Base-by-base conservation (phyloP, 2,329 filamentous ascomycete species). In the Didymella pomorum region DNA sequence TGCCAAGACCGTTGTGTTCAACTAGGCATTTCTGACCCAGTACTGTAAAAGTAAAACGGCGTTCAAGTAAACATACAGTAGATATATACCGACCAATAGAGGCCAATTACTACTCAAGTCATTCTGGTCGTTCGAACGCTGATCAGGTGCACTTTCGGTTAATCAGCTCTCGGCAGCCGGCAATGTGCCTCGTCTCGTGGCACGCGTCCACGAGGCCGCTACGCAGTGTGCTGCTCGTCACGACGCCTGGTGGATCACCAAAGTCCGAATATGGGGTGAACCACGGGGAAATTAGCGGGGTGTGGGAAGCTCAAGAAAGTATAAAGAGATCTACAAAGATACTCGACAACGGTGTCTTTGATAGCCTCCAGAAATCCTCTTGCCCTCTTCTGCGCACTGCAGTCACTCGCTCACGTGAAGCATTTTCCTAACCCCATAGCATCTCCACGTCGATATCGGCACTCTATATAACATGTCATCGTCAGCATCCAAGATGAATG, bases 1-100 rank as follows among this genome's bases (percentile, higher is more conserved):
- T 16, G 83, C 83, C 64, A 93, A 93, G 84, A 94, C 91, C 29
- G 89, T 93, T 25, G 90, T 93, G 2, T 93, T 93, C 77, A 83
- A 82, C 61, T 84, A 76, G 58, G 61, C 21, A 16, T 26, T 33
- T 39, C 12, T 26, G 33, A n/a, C n/a, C 16, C 14, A 4, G 8
- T 2, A 26, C 16, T 5, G 31, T 6, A 37, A 8, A 45, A 16
- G 20, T 45, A 23, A 54, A 52, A 25, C 14, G 49, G 43, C 44
- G 49, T 49, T 26, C 33, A 41, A 28, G 26, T 43, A 26, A 1
- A 50, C 6, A 37, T 37, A 29, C 14, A 33, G 41, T 58, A 54
- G 46, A 54, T 21, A 26, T 9, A 11, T 26, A 18, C 23, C 8
- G n/a, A 42, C 35, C 33, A 54, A 54, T 54, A 37, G 33, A 45